Evolutionary conservation across 2,329 filamentous ascomycete genomes (phyloP), one percentile per base, ranked within the genome.

Genomic region (Pseudogymnoascus sp.): DNA sequence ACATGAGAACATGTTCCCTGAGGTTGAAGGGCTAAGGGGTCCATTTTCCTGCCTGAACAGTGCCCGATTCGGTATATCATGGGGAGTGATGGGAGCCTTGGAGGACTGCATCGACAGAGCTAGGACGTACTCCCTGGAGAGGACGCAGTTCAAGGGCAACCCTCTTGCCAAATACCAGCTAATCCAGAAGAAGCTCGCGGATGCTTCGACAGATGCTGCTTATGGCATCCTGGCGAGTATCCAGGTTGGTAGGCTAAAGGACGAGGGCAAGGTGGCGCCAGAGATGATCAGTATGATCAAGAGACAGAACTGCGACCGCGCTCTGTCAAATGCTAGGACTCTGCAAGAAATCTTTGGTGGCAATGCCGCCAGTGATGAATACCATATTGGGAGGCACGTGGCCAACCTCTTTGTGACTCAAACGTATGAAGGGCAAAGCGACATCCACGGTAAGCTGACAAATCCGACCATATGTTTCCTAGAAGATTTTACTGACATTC

Each of bases 211-310:
- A 0, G 94, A 99, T 72, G 90, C 89, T 2, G 88, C 92, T 1
- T 97, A 89, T 71, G 94, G 94, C 41, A 89, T 90, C n/a, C 76
- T 96, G 59, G 94, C 94, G 5, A 87, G 90, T 6, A 84, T 90
- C 61, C 94, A 99, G 74, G 92, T 97, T 34, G 92, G 91, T 58
- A 80, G 92, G 63, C 82, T 97, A 61, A 97, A 96, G 81, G 92
- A 97, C 68, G 85, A 90, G 71, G 92, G 92, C 64, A 89, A 90
- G 73, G 84, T 82, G 21, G 85, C 88, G 2, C 92, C 94, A 5
- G 94, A 99, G 77, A 97, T 97, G 92, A 95, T 99, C 69, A 85
- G 82, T 72, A 82, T 99, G 89, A 85, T 97, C 71, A 99, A 99
- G 82, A 81, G 94, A 66, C 92, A 97, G 76, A 99, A 99, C 74